Base-by-base conservation (phyloP, 148 eudicot genomes). In the Chenopodium suecicum region DNA sequence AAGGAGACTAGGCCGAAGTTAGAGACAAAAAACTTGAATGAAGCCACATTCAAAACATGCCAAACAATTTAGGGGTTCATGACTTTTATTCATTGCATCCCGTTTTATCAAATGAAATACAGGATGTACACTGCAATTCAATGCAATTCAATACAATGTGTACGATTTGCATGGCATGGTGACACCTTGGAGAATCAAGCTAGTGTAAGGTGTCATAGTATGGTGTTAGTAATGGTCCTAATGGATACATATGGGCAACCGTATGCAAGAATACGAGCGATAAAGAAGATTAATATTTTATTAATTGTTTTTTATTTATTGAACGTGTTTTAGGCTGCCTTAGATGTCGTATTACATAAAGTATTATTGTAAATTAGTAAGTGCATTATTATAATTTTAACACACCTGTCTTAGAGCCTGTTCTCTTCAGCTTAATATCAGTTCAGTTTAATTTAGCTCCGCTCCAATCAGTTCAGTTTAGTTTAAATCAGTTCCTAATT, bases 21-120 rank as follows among this genome's bases (percentile, higher is more conserved):
- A 74, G 41, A 74, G 25, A 46, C 11, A 8, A 74, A 11, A 34
- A 79, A 70, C 23, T 67, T 70, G 52, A 70, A 34, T 19, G 66
- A 69, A 48, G 67, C 68, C 47, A 56, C 67, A 34, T 32, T 34
- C 77, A 34, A 80, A 56, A 71, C 54, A 41, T 63, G 70, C 70
- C 66, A 73, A 73, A 13, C 16, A 41, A 25, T 73, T 71, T 56
- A 80, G 63, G 47, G 56, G 13, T 70, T n/a, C 82, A 37, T 71
- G 76, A 72, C 6, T 14, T 22, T 71, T 50, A 80, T 80, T 71
- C 37, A 80, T 72, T 19, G 66, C 63, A 4, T 10, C 70, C 64
- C 82, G 13, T 25, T 20, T 8, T 17, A 71, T 71, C 27, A 10
- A 70, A 58, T 48, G 23, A 71, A 69, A 14, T n/a, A 70, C 32